Base-by-base conservation (phyloP, 805 yeast genomes). In the Pichia manshurica region DNA sequence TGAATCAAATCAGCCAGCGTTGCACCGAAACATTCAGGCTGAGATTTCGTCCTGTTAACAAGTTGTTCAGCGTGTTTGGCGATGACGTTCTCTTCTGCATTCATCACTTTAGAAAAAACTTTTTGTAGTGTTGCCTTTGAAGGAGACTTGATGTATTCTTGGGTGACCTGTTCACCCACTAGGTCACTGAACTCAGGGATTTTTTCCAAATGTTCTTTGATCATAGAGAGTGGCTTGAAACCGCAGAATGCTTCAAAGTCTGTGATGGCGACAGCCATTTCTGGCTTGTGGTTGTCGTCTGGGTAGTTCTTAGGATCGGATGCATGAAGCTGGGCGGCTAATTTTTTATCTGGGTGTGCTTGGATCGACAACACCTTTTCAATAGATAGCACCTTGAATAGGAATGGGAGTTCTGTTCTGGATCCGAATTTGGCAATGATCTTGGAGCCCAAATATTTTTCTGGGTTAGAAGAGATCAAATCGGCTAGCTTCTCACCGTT, bases 241-340 rank as follows among this genome's bases (percentile, higher is more conserved):
- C 99, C 99, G 69, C 99, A 93, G 70, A 93, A 91, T 0, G 97
- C 98, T 72, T 93, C 98, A 60, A 93, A 93, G 51, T 80, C 87
- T 20, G 98, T 90, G 46, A 93, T 82, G 8, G 99, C 99, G 61
- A 93, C 80, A 44, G 99, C 98, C 99, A 93, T 93, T 68, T 93
- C 99, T n/a, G 99, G 99, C 73, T 93, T 93, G 70, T 93, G 99
- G 72, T 93, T 93, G 65, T 84, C 95, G 70, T 93, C 99, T 3
- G 98, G 98, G 66, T 93, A 93, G 70, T 93, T 86, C 60, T 81
- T 80, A 48, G 99, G 98, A 69, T 93, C 98, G 25, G 73, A 68
- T 16, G 76, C 75, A 61, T 85, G 96, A 59, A 93, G 74, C 53
- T 79, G 78, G 41, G 75, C 79, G 34, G 85, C 99, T 49, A 93